These are phyloP conservation scores for Melaleuca quinquenervia DNA, from an alignment of 345 rosid species.

Conservation along the genomic window DNA sequence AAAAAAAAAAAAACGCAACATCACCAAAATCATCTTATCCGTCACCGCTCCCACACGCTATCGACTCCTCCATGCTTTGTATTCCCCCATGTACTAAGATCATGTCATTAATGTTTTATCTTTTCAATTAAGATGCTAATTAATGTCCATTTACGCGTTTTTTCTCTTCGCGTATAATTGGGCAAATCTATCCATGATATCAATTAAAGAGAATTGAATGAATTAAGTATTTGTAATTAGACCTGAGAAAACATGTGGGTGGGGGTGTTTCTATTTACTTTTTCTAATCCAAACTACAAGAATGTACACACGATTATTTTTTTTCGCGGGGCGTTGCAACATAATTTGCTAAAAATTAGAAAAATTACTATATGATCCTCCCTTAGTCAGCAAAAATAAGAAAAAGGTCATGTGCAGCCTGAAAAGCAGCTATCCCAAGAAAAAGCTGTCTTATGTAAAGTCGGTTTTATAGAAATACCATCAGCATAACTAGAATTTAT, in stretches of 20 bases:
- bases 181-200: neutral
- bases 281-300: neutral
- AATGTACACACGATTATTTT: no score
- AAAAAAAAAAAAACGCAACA: no score
- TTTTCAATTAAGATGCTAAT: neutral
- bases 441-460: neutral
- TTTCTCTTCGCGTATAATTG: neutral
- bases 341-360: neutral
- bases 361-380: neutral
- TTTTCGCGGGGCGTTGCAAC: no score
- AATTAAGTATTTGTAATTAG: neutral
- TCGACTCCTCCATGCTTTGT: neutral
- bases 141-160: neutral
- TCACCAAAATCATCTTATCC: neutral
- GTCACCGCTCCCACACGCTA: neutral
- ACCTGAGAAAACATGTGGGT: neutral
- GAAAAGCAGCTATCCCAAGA: neutral
- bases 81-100: neutral
- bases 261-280: no score
- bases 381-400: neutral
- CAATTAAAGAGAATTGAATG: neutral
- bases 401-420: neutral
- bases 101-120: neutral
- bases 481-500: neutral
- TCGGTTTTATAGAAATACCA: neutral